Evolutionary conservation across 352 stramenopile genomes (phyloP), one percentile per base, ranked within the genome.

Genomic region (Globisporangium cylindrosporum): DNA sequence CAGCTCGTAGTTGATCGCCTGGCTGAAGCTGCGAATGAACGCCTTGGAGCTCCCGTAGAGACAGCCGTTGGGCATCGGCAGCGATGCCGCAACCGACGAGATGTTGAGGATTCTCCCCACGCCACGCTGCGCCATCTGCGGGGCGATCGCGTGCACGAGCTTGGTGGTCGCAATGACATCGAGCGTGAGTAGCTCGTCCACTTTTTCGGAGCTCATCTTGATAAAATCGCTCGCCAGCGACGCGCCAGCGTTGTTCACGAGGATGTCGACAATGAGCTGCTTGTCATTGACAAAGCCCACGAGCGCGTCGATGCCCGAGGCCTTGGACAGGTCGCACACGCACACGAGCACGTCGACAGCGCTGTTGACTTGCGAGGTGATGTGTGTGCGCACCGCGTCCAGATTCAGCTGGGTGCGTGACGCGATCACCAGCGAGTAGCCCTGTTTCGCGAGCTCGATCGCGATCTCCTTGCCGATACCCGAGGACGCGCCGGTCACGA

Each of bases 241-340:
- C 1, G 75, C 71, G 8, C 85, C 82, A 2, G 82, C 89, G 63
- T 94, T 95, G 73, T 96, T 96, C 55, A 97, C 73, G 8, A 97
- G 79, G 49, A 97, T 89, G 59, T 96, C 89, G 54, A 96, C 72
- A 18, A 89, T 64, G 22, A 92, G 60, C 27, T 90, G 70, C 61
- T 91, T 81, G 36, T 86, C 67, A 25, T 77, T 67, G 15, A 94
- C 69, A 43, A 89, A 86, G 24, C 75, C 64, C 9, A 90, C 46
- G 20, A 95, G 73, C 57, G 73, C 81, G 38, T 80, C 54, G 25
- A 92, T 78, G 12, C 87, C 86, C 9, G 76, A 62, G 9, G 67
- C 58, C 8, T 74, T 91, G 9, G 75, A 64, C 53, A 95, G 57
- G 64, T 94, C 84, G 57, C 79, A 90, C 8, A 63, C 75, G 66